Conservation (phyloP, 352 stramenopile genomes). For the Plasmopara viticola region DNA sequence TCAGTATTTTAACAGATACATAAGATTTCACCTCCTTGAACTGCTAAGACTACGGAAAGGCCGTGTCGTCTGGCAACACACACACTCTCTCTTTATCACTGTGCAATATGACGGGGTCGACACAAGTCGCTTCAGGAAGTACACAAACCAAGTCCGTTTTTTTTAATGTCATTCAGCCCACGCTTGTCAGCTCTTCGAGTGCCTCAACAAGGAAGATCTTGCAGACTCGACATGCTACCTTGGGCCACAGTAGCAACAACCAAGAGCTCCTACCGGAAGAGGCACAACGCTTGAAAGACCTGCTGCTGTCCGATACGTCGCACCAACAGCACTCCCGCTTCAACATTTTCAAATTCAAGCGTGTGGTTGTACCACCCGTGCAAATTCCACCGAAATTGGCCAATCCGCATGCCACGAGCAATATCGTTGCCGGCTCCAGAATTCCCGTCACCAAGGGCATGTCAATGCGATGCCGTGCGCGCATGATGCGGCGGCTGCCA, state of each 20-base stretch:
- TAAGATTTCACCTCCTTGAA: no score
- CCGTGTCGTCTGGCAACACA: conserved; percentile 4
- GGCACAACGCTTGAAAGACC: conserved; percentile 27
- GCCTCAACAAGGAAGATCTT: conserved; percentile 19
- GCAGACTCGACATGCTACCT: conserved; percentile 9
- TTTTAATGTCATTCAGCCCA: conserved; percentile 12
- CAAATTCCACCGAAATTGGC: conserved; percentile 33
- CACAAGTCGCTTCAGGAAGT: conserved; percentile 5
- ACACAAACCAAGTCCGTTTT: conserved; percentile 5
- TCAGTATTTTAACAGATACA: no score
- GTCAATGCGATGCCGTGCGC: conserved; percentile 29
- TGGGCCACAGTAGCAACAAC: conserved; percentile 5
- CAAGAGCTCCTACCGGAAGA: conserved; percentile 15
- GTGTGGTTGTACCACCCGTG: conserved; percentile 37
- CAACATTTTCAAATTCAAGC: conserved; percentile 29
- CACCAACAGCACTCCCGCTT: conserved; percentile 23
- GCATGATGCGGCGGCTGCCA: conserved; percentile 32
- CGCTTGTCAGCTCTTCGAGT: conserved; percentile 6
- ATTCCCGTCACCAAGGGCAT: conserved; percentile 49
- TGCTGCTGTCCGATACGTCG: conserved; percentile 15
- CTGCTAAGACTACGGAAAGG: conserved; percentile 4
- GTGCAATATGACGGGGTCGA: conserved; percentile 17
- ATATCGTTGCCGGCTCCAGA: conserved; percentile 41
- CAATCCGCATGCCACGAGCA: conserved; percentile 24
- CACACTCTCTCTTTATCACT: conserved; percentile 8